Evolutionary conservation across 2,329 filamentous ascomycete genomes (phyloP), one percentile per base, ranked within the genome.

Genomic region (Hawksworthiomyces lignivorus): DNA sequence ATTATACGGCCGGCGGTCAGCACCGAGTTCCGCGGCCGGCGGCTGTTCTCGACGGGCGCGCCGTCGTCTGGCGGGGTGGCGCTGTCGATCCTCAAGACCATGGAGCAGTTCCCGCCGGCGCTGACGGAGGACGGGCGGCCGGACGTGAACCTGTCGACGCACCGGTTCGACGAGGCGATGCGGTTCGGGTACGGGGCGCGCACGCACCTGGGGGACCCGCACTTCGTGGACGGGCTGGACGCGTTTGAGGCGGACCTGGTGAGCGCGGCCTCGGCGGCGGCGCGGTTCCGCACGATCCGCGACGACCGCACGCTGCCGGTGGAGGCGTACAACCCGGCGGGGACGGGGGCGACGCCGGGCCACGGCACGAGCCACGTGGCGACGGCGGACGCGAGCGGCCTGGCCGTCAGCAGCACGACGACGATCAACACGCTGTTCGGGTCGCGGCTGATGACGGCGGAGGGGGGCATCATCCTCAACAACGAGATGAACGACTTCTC

Each of bases 351-450:
- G 12, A 17, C 24, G 17, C 47, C 48, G 9, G 47, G 50, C 45
- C 80, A 82, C 36, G 85, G 85, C 2, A 90, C 85, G 0, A 82
- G 77, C 15, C 84, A 88, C 51, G 64, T 89, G 8, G 78, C 85
- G 1, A 70, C 84, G 0, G 79, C 82, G 0, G 90, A 96, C 59
- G 61, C 62, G 7, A 70, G 73, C 0, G 89, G 89, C 7, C 69
- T 95, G 59, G 80, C 87, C 3, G 74, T 94, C 27, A 83, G 84
- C 1, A 70, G 88, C 11, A 96, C 89, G 0, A 92, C 87, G 1
- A 96, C 90, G 0, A 69, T 96, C 43, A 96, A 96, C 61, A 70
- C 92, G 5, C 70, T 92, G 4, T 97, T 94, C 53, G 90, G 90
- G 34, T 82, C 80, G 21, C 72, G 79, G 17, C 61, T 94, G 49